phyloP scores from a whole-genome alignment of 2,329 filamentous ascomycete species.

The Samsoniella hepiali region DNA sequence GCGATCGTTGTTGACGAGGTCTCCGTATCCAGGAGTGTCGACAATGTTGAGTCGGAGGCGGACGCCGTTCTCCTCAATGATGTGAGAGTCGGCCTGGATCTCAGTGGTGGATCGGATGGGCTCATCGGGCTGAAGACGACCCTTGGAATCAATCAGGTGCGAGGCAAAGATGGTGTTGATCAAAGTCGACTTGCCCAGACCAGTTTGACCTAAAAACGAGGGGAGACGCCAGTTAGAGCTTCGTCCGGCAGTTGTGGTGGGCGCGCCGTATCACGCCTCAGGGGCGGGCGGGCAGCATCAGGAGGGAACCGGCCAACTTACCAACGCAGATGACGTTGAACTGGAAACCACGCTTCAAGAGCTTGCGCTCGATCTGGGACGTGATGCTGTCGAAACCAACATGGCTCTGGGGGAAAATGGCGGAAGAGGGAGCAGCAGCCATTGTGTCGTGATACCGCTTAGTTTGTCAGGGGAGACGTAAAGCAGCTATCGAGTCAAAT shows the following conservation, averaged over 20 bases:
- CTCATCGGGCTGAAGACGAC: constrained; percentile 88
- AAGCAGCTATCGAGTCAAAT: not conserved
- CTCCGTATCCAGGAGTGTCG: constrained; percentile 96
- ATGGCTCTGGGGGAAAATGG: constrained; percentile 90
- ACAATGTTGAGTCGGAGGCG: constrained; percentile 97
- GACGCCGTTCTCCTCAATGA: constrained; percentile 99
- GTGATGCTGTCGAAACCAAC: constrained; percentile 99
- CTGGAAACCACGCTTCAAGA: constrained; percentile 98
- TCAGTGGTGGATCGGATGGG: constrained; percentile 93
- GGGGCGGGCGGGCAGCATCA: constrained; percentile 13
- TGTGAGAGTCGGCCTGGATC: constrained; percentile 96
- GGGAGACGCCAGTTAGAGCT: constrained; percentile 20
- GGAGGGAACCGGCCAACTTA: constrained; percentile 46
- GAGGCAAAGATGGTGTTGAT: constrained; percentile 99
- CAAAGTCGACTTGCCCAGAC: constrained; percentile 95
- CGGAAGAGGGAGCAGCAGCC: constrained; percentile 64
- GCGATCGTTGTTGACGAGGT: constrained; percentile 99
- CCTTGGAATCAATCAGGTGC: constrained; percentile 98
- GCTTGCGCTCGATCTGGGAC: constrained; percentile 98
- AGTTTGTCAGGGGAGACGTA: not conserved
- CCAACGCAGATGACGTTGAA: constrained; percentile 99
- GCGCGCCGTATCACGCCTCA: constrained; percentile 20
- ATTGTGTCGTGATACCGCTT: constrained; percentile 31
- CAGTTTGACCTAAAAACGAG: constrained; percentile 75
- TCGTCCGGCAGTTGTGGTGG: not conserved